Base-by-base conservation (phyloP, 2,329 filamentous ascomycete genomes). In the Diplodia mutila region DNA sequence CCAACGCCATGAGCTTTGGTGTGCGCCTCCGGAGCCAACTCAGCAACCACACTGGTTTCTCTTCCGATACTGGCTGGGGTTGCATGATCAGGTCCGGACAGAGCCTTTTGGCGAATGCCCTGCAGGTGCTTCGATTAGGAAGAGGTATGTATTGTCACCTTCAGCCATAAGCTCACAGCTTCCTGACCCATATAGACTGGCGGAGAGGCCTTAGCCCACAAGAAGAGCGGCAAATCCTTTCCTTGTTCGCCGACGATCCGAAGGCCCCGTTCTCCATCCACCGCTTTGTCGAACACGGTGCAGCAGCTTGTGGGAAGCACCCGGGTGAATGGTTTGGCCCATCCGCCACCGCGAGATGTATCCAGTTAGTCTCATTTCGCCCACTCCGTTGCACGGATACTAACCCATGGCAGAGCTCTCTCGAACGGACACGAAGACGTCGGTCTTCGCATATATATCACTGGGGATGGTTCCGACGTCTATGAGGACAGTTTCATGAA, bases 71-170 rank as follows among this genome's bases (percentile, higher is more conserved):
- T 11, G 95, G 95, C 63, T 99, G 96, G 93, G 95, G 95, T 0
- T 99, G 95, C 76, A 99, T 99, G 95, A 98, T 99, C 73, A 86
- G 95, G 69, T 97, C 94, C 6, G 95, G 95, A 3, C 95, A 99
- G 81, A 94, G 92, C 74, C 84, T 99, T 29, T 83, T 99, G 51
- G 94, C 94, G 53, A 99, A 98, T 79, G 86, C 94, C 1, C 84
- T 98, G 73, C 81, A 88, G 21, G 85, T 91, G 66, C 81, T 94
- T 57, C 84, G 86, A 48, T 81, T 97, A 25, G 94, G 95, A 23
- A 88, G 95, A 85, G 91, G 92, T 93, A 84, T 70, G 72, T 59
- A 27, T 21, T 11, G 23, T 21, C 51, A 27, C 63, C 25, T 25
- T 29, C 32, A 18, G 46, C 5, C 27, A 25, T 23, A 27, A 21